Evolutionary conservation across 306 rosid species (phyloP).

Genomic region (Ormosia semicastrata): DNA sequence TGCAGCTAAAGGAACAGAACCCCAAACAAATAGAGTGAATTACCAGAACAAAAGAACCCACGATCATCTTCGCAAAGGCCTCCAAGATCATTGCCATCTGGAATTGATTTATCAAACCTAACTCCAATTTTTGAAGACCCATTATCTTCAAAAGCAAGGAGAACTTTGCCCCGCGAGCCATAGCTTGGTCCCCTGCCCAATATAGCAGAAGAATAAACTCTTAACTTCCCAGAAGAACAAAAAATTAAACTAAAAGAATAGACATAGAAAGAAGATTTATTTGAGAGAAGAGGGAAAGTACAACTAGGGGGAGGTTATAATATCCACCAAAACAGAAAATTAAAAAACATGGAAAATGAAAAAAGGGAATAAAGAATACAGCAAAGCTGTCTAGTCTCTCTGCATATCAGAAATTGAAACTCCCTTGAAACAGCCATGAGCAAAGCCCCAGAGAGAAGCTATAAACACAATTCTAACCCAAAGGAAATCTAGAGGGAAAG

Average conservation of each 20-base stretch:
- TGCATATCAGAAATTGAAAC: background rate
- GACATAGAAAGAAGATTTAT: background rate
- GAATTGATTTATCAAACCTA: conserved; percentile 87
- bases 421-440: background rate
- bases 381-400: background rate
- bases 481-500: background rate
- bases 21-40: conserved; percentile 18
- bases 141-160: conserved; percentile 89
- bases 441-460: background rate
- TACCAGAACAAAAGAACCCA: conserved; percentile 93
- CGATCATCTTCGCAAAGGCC: conserved; percentile 85
- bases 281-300: background rate
- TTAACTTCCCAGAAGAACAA: conserved; percentile 4
- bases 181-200: conserved; percentile 76
- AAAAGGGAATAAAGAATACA: background rate
- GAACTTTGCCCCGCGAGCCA: conserved; percentile 87
- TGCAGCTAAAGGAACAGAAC: background rate
- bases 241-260: background rate
- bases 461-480: background rate
- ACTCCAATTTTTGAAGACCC: conserved; percentile 89
- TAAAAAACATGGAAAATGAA: background rate
- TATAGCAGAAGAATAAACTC: conserved; percentile 8
- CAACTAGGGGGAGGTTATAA: background rate
- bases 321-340: background rate
- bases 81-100: conserved; percentile 91